phyloP scores from a whole-genome alignment of 306 rosid species.

The Potentilla sterilis region DNA sequence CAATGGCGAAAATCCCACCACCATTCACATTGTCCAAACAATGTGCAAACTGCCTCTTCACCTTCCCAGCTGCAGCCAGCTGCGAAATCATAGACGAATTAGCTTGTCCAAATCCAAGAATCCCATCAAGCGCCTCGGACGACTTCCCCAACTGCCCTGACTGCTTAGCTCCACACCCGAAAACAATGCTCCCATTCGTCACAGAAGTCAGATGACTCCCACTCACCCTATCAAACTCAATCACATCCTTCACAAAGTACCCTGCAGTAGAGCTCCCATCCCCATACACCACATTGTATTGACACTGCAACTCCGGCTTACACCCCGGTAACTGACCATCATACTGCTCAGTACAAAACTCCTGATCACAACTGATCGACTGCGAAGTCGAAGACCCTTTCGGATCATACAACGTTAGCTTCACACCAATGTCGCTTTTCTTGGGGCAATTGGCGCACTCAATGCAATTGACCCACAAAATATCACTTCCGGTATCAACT shows the following conservation, averaged over 20 bases:
- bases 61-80: constrained; percentile 80
- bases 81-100: constrained; percentile 89
- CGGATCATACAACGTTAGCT: constrained; percentile 61
- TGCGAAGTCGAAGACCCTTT: constrained; percentile 45
- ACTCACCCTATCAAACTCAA: constrained; percentile 45
- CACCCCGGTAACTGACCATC: constrained; percentile 58
- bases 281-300: constrained; percentile 68
- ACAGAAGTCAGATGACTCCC: constrained; percentile 40
- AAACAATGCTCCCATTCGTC: constrained; percentile 47
- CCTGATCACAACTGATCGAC: constrained; percentile 49
- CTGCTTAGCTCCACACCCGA: constrained; percentile 88
- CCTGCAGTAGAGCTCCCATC: constrained; percentile 87
- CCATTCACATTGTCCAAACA: constrained; percentile 72
- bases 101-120: constrained; percentile 92
- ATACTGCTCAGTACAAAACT: constrained; percentile 60
- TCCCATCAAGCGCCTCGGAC: constrained; percentile 82
- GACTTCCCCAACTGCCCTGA: constrained; percentile 59
- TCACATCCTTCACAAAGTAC: constrained; percentile 62
- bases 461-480: constrained; percentile 82
- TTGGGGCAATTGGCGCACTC: constrained; percentile 71
- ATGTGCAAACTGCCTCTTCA: constrained; percentile 77
- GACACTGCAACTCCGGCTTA: constrained; percentile 51
- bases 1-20: constrained; percentile 91
- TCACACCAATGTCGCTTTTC: constrained; percentile 75
- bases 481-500: constrained; percentile 95